These are phyloP conservation scores for Aciculoconidium aculeatum DNA, from an alignment of 805 yeast genomes.

Conservation along the genomic window DNA sequence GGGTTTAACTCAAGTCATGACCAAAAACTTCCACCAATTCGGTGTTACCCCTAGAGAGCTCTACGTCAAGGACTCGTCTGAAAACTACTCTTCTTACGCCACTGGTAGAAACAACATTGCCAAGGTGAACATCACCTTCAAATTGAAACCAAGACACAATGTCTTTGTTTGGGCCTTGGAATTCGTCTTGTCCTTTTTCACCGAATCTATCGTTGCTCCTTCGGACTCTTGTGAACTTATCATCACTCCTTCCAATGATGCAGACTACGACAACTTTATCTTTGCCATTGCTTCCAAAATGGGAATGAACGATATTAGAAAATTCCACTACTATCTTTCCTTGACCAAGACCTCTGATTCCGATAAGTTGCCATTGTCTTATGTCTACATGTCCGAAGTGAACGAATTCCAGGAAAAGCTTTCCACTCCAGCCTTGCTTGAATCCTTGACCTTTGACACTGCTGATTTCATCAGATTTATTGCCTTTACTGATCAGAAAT, in stretches of 20 bases:
- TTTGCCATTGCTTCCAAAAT: slow-evolving; percentile 82
- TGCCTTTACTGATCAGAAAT: slow-evolving; percentile 80
- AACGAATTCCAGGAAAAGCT: slow-evolving; percentile 71
- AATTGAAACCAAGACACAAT: slow-evolving; percentile 77
- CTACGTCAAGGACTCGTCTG: slow-evolving; percentile 57
- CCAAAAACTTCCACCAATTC: slow-evolving; percentile 70
- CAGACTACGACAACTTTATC: slow-evolving; percentile 62
- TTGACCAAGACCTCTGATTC: slow-evolving; percentile 79
- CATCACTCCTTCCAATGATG: slow-evolving; percentile 48
- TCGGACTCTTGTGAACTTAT: slow-evolving; percentile 57
- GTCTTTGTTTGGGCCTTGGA: slow-evolving; percentile 64
- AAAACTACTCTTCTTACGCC: slow-evolving; percentile 67
- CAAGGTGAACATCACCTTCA: slow-evolving; percentile 53
- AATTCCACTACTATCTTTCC: slow-evolving; percentile 72
- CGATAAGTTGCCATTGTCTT: slow-evolving; percentile 60
- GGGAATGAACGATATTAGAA: slow-evolving; percentile 72
- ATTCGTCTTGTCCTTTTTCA: slow-evolving; percentile 49
- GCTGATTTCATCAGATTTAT: slow-evolving; percentile 54
- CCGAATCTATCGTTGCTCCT: slow-evolving; percentile 48
- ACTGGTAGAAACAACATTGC: slow-evolving; percentile 82
- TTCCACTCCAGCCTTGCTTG: slow-evolving; percentile 40
- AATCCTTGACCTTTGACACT: slow-evolving; percentile 37
- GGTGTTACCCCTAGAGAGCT: slow-evolving; percentile 48
- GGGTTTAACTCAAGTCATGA: slow-evolving; percentile 47
- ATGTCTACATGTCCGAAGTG: slow-evolving; percentile 85